phyloP scores from a whole-genome alignment of 345 rosid species.

The Kernera saxatilis region DNA sequence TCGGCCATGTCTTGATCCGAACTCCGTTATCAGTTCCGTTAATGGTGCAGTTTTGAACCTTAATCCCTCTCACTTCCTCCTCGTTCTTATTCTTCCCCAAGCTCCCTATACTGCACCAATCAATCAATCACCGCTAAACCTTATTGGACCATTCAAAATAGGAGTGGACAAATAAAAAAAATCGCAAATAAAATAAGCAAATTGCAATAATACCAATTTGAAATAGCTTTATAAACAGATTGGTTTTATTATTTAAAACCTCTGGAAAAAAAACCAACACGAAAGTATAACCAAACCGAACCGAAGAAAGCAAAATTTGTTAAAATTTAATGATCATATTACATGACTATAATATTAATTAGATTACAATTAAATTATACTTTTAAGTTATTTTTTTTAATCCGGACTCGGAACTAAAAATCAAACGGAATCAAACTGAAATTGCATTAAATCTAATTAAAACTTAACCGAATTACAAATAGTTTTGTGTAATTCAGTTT shows the following conservation, averaged over 20 bases:
- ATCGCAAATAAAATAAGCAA: background rate
- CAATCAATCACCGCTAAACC: background rate
- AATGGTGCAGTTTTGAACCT: constrained; percentile 31
- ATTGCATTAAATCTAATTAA: background rate
- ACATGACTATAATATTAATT: background rate
- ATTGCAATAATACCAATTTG: too few relatives aligned
- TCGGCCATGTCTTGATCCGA: background rate
- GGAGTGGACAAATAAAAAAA: background rate
- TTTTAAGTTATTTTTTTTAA: too few relatives aligned
- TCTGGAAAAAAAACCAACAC: too few relatives aligned
- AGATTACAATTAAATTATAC: too few relatives aligned
- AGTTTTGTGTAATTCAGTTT: background rate
- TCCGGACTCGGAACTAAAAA: too few relatives aligned
- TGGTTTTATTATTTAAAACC: too few relatives aligned
- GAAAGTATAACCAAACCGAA: too few relatives aligned
- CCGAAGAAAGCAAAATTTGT: too few relatives aligned
- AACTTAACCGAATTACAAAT: background rate
- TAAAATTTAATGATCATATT: background rate
- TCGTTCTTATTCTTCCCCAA: constrained; percentile 35
- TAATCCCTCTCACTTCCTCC: constrained; percentile 26
- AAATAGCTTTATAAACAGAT: too few relatives aligned
- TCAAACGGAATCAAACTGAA: background rate
- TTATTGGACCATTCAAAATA: background rate
- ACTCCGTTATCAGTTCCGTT: background rate
- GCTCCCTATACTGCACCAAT: constrained; percentile 40